These are phyloP conservation scores for Cutaneotrichosporon sp. DNA, from an alignment of 1,284 basidiomycete species.

Conservation along the genomic window DNA sequence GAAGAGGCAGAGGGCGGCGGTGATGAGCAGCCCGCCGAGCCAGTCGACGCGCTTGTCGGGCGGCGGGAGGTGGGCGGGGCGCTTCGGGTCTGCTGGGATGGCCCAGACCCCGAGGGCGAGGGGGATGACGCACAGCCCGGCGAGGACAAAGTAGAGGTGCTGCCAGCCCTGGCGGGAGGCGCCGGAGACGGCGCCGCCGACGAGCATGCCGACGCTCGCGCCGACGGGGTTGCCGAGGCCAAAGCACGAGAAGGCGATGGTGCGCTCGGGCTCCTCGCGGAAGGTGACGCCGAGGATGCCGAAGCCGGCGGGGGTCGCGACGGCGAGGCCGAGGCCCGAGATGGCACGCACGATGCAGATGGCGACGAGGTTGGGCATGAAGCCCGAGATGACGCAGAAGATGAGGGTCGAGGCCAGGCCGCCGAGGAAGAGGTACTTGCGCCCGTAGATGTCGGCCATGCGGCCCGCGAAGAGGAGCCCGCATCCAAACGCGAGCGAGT, in stretches of 20 bases:
- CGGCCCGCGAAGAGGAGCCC: constrained; percentile 52
- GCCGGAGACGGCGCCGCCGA: constrained; percentile 33
- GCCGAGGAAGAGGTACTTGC: constrained; percentile 44
- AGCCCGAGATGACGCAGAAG: constrained; percentile 30
- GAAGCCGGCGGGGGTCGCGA: constrained; percentile 37
- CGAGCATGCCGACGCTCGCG: constrained; percentile 29
- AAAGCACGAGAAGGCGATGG: constrained; percentile 41
- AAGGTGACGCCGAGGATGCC: constrained; percentile 46
- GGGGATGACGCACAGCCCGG: constrained; percentile 35
- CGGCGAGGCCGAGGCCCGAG: constrained; percentile 25
- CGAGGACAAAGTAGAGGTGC: constrained; percentile 45
- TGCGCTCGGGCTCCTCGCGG: constrained; percentile 34
- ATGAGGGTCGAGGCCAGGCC: constrained; percentile 30
- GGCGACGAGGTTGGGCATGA: constrained; percentile 19
- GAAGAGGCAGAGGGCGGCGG: constrained; percentile 36
- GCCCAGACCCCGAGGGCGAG: constrained; percentile 33
- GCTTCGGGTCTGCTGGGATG: constrained; percentile 33
- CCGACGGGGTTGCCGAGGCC: constrained; percentile 38
- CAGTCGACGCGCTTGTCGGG: constrained; percentile 35
- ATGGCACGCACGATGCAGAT: constrained; percentile 33
- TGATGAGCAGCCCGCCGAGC: constrained; percentile 38
- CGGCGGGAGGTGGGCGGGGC: neutral
- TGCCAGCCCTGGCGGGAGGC: constrained; percentile 10
- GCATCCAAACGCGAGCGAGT: constrained; percentile 51
- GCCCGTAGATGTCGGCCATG: constrained; percentile 52